These are phyloP conservation scores for Pisolithus albus DNA, from an alignment of 768 basidiomycete species.

Conservation along the genomic window DNA sequence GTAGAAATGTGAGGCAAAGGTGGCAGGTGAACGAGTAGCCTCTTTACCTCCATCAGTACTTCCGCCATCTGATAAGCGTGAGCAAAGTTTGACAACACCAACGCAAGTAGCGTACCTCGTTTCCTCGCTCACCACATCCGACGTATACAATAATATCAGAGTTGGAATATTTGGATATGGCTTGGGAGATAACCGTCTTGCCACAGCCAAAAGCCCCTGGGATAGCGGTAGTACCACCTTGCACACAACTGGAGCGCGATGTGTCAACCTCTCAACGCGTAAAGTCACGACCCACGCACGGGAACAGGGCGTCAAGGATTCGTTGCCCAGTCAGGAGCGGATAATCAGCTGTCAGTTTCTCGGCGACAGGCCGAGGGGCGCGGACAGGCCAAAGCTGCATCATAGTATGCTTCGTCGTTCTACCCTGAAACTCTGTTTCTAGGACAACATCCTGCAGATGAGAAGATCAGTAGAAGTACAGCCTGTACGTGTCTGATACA, in stretches of 20 bases:
- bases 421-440: slow-evolving; percentile 97
- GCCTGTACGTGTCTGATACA: background rate
- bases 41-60: slow-evolving; percentile 88
- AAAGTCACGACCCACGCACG: slow-evolving; percentile 42
- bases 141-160: slow-evolving; percentile 99
- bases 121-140: slow-evolving; percentile 97
- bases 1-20: slow-evolving; percentile 7
- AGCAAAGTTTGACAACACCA: slow-evolving; percentile 39
- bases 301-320: slow-evolving; percentile 94
- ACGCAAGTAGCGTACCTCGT: slow-evolving; percentile 53
- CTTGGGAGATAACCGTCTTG: slow-evolving; percentile 98
- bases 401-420: slow-evolving; percentile 87
- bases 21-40: background rate
- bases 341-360: slow-evolving; percentile 89
- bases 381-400: slow-evolving; percentile 99
- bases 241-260: slow-evolving; percentile 61
- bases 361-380: slow-evolving; percentile 90
- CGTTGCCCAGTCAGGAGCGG: slow-evolving; percentile 95
- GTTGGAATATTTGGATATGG: slow-evolving; percentile 97
- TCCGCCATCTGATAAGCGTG: slow-evolving; percentile 72
- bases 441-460: slow-evolving; percentile 75
- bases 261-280: background rate
- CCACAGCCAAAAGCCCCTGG: slow-evolving; percentile 99
- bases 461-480: slow-evolving; percentile 1
- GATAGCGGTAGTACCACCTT: slow-evolving; percentile 95